Base-by-base conservation (phyloP, 441 rosid species). In the Hypseocharis bilobata region DNA sequence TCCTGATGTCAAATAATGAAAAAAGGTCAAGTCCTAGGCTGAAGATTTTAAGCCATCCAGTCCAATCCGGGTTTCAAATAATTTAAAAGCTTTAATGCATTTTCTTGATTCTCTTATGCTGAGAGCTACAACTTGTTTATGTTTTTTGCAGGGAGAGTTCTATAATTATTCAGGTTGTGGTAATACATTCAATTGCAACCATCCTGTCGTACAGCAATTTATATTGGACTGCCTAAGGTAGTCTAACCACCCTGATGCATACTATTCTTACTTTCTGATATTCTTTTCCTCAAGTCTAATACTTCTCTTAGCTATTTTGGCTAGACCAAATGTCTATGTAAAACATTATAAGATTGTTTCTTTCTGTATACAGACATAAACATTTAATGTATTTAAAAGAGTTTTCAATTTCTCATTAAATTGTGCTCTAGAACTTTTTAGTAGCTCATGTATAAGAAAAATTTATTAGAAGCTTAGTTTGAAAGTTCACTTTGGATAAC, bases 151-250 rank as follows among this genome's bases (percentile, higher is more conserved):
- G 98, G 97, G 98, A 56, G 96, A 92, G 79, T 92, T 85, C 86
- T 92, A 92, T 74, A 92, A 92, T 64, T 90, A 92, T 84, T 90
- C 98, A 29, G 98, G 98, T 54, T 92, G 97, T 76, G 98, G 98
- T 64, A 92, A 92, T 76, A 92, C 98, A 67, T 85, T 92, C 78
- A 92, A 92, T 74, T 92, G 98, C 84, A 92, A 90, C 76, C 98
- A 92, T 85, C 98, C 97, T 63, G 84, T 83, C 73, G 97, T 88
- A 69, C 96, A 97, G 49, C 97, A 88, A 69, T 88, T 87, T 70
- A 86, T 87, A 70, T 73, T 88, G 77, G 98, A 92, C 69, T 84
- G 95, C 84, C 75, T 92, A 71, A 90, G 98, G 97, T 92, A 82
- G 62, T 64, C 40, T 68, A 8, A 27, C 36, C 10, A 32, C 61